A percentile compares a stretch with the other conserved stretches of the same genome.
phyloP scores from a whole-genome alignment of 2,329 filamentous ascomycete species.

The Ophiosphaerella narmari region DNA sequence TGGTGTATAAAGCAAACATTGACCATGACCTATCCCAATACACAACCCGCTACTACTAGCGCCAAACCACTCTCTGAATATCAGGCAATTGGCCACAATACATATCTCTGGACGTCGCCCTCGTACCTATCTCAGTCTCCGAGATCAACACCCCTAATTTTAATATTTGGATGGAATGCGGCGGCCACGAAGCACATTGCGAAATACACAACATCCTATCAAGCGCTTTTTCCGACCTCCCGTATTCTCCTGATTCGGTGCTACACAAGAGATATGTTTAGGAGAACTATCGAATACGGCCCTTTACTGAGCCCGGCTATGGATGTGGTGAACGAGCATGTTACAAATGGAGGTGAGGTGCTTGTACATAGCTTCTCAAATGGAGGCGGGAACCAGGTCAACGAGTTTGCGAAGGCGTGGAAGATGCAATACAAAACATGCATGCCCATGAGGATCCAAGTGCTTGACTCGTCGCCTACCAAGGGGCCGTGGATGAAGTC shows the following conservation, averaged over 20 bases:
- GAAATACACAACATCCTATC: conserved; percentile 43
- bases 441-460: conserved; percentile 36
- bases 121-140: conserved; percentile 12
- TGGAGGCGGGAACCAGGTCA: conserved; percentile 42
- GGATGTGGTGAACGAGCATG: conserved; percentile 29
- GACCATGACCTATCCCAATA: conserved; percentile 11
- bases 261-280: conserved; percentile 38
- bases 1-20: too few species aligned
- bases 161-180: conserved; percentile 44
- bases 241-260: conserved; percentile 39
- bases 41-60: conserved; percentile 4
- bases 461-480: conserved; percentile 43
- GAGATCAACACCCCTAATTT: conserved; percentile 28
- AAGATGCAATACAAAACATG: conserved; percentile 15
- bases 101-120: conserved; percentile 35
- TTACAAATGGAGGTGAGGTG: conserved; percentile 26
- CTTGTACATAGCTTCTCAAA: conserved; percentile 45
- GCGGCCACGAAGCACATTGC: conserved; percentile 43
- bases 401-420: conserved; percentile 41
- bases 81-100: conserved; percentile 40
- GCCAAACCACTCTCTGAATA: conserved; percentile 36
- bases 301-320: conserved; percentile 31
- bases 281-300: conserved; percentile 16
- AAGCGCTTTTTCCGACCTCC: conserved; percentile 35
- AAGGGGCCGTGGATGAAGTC: conserved; percentile 38